Base-by-base conservation (phyloP, 805 yeast species). In the Metschnikowia hibisci region DNA sequence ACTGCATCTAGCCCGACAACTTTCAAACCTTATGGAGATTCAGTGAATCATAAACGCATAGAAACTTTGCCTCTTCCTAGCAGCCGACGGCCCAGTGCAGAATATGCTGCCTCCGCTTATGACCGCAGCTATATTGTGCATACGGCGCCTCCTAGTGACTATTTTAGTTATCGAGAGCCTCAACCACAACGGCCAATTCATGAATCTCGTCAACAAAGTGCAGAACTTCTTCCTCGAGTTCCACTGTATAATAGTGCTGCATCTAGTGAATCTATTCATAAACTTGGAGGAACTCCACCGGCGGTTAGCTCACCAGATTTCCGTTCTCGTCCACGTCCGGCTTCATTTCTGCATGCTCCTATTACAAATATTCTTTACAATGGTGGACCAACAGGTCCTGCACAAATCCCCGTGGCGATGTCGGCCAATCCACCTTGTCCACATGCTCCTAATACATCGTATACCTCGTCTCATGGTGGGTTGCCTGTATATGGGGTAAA, bases 271-370 rank as follows among this genome's bases (percentile, higher is more conserved):
- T 32, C 41, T 0, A 15, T 32, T 7, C 29, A 32, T 10, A 40
- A 36, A 6, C 7, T 29, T 5, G 35, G 32, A 10, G 22, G 38
- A 15, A 22, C 36, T 26, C 44, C 43, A 41, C 46, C 48, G 22
- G 30, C 23, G 12, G 44, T 42, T 27, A 35, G 26, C 25, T 36
- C 45, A 23, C 51, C 49, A 16, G 34, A 44, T 16, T 28, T 28
- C n/a, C 27, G 9, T 31, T 25, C 38, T 12, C 46, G 49, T n/a
- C 51, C 51, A 4, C 38, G 50, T 22, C 51, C 49, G 2, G 43
- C 48, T 11, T 42, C 45, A 13, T 47, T 47, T 16, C 42, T 46
- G 23, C 47, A 39, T 27, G 43, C 38, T 13, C 44, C 47, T 10
- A 35, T 32, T 4, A 41, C 45, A 8, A 31, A 18, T 16, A 42